Conservation (phyloP, 2,329 filamentous ascomycete species). For the Gyromitra esculenta region DNA sequence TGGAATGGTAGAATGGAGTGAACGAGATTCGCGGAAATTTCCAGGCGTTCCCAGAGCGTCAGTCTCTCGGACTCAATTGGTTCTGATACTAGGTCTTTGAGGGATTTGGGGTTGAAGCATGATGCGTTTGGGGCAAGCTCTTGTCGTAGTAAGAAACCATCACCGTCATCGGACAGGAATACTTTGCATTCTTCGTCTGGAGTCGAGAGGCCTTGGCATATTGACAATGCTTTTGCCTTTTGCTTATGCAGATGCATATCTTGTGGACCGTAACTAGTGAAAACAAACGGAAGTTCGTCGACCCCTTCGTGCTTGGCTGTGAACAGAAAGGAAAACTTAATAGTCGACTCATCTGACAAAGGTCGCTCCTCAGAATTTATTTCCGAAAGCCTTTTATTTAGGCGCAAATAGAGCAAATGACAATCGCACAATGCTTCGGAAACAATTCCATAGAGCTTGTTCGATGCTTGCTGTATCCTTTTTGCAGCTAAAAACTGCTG, state of each 20-base stretch:
- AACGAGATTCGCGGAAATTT: conserved; percentile 28
- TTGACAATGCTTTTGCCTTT: neutral
- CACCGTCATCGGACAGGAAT: neutral
- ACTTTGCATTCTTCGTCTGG: neutral
- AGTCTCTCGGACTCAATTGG: neutral
- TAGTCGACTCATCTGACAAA: neutral
- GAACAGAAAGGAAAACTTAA: conserved; percentile 13
- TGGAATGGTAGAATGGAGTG: conserved; percentile 19
- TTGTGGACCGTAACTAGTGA: neutral
- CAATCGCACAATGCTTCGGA: neutral
- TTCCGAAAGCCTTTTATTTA: neutral
- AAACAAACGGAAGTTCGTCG: neutral
- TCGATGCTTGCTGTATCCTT: neutral
- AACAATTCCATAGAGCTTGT: neutral
- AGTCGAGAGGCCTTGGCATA: neutral
- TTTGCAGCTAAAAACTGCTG: neutral
- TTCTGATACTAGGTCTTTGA: neutral
- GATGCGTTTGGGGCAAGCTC: neutral
- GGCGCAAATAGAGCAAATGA: conserved; percentile 2
- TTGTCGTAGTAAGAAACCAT: neutral
- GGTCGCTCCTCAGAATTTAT: neutral
- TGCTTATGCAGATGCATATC: neutral
- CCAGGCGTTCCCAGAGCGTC: conserved; percentile 1
- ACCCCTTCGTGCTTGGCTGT: neutral
- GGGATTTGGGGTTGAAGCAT: neutral